Evolutionary conservation across 2,329 filamentous ascomycete genomes (phyloP), one percentile per base, ranked within the genome.

Genomic region (Fusarium longipes): DNA sequence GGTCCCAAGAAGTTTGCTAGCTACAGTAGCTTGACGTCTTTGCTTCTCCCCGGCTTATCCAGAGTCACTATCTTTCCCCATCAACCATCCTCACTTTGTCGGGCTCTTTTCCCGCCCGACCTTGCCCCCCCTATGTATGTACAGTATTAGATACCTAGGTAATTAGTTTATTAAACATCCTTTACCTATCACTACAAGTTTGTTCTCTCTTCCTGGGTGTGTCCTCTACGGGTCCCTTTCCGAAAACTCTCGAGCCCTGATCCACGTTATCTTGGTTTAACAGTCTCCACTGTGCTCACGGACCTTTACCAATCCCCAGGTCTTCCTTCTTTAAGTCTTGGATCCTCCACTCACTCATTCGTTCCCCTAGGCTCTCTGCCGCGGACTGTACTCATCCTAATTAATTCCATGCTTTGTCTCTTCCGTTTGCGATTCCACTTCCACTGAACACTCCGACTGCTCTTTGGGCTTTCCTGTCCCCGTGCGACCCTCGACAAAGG

Each of bases 301-400:
- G 60, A 55, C 63, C 65, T 64, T 43, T 55, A 44, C 61, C 65
- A 68, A 60, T 68, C 65, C 65, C 60, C 65, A 68, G 65, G 57
- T 60, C 57, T 29, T 62, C 65, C 44, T 59, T 47, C 44, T 52
- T 58, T 33, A 60, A 40, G 64, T 53, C 59, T 56, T 43, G 42
- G 47, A 48, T 53, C 65, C 49, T 64, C 64, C 64, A 43, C 45
- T 49, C 30, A 25, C 17, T 36, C 45, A 27, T 49, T 33, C 44
- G 38, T 61, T 68, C 65, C 50, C 50, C 42, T 59, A 40, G 38
- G 22, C 38, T 60, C 35, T 24, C 18, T 49, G 53, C 45, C 30
- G 24, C 48, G n/a, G 36, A 25, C 6, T 39, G 15, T 38, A 35
- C 49, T 57, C 27, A 62, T 54, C 38, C 50, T 52, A 54, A 67